Conservation (phyloP, 495 filamentous ascomycete genomes). For the Immersiella caudata region DNA sequence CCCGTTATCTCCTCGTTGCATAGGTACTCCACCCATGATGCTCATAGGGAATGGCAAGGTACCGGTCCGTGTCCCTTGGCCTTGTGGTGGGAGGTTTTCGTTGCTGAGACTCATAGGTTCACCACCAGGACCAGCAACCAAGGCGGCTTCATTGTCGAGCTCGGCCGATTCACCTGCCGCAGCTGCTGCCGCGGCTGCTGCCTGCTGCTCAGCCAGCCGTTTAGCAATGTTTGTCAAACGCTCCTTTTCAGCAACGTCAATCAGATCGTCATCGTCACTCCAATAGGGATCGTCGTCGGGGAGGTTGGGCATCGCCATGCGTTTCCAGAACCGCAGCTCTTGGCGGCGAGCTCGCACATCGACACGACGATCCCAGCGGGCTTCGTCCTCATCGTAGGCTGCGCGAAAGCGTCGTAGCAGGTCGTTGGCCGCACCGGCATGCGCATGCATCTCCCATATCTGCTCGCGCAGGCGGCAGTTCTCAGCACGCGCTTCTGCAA, state of each 20-base stretch:
- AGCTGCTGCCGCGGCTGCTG: conserved; percentile 29
- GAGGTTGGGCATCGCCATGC: conserved; percentile 56
- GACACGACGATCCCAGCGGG: conserved; percentile 50
- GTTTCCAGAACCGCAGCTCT: conserved; percentile 58
- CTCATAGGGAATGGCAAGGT: conserved; percentile 23
- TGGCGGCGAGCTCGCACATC: conserved; percentile 48
- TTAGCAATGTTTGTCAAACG: conserved; percentile 43
- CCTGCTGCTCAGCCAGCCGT: conserved; percentile 43
- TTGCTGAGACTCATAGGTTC: conserved; percentile 18
- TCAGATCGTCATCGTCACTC: conserved; percentile 59
- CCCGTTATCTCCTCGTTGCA: conserved; percentile 46
- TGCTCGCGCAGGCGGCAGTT: conserved; percentile 58
- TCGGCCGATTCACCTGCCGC: conserved; percentile 21
- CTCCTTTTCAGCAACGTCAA: conserved; percentile 56
- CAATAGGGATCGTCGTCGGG: conserved; percentile 55
- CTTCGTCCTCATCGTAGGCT: conserved; percentile 50
- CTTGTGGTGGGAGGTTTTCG: conserved; percentile 15
- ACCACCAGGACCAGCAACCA: background rate
- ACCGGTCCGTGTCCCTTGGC: conserved; percentile 11
- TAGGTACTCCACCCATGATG: conserved; percentile 48
- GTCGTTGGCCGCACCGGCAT: conserved; percentile 53
- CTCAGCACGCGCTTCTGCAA: conserved; percentile 59
- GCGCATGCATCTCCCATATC: conserved; percentile 59
- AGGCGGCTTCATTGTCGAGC: background rate
- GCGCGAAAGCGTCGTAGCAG: conserved; percentile 52